phyloP scores from a whole-genome alignment of 495 filamentous ascomycete genomes.

The Penicillium crystallinum region DNA sequence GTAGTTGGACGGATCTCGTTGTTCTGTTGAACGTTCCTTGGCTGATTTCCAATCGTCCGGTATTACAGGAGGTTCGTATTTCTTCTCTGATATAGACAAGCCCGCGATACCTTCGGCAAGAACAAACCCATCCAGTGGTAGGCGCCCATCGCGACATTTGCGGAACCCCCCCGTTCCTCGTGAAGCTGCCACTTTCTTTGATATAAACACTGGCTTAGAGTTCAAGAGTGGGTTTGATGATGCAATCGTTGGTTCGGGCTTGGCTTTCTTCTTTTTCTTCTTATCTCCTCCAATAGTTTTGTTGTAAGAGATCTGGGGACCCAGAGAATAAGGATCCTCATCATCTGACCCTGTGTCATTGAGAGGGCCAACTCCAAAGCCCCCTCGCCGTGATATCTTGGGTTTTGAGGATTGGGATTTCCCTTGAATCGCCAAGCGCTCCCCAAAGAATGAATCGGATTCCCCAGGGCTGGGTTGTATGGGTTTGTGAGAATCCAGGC shows the following conservation, averaged over 20 bases:
- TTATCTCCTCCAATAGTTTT: constrained; percentile 77
- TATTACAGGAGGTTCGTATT: constrained; percentile 69
- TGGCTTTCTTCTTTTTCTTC: constrained; percentile 66
- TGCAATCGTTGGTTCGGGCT: constrained; percentile 30
- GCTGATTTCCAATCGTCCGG: constrained; percentile 70
- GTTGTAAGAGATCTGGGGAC: constrained; percentile 89
- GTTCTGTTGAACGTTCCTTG: constrained; percentile 44
- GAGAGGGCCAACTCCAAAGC: constrained; percentile 82
- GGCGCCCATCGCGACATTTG: constrained; percentile 83
- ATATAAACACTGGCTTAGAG: constrained; percentile 69
- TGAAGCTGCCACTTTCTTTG: constrained; percentile 61
- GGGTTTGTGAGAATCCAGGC: constrained; percentile 37
- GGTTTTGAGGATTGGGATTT: constrained; percentile 37
- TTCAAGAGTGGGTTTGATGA: constrained; percentile 60
- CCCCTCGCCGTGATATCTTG: constrained; percentile 52
- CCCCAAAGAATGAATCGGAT: constrained; percentile 40
- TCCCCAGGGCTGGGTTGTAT: constrained; percentile 40
- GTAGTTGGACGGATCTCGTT: constrained; percentile 40
- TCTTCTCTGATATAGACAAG: constrained; percentile 50
- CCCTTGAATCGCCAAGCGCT: constrained; percentile 23
- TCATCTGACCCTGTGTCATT: constrained; percentile 98
- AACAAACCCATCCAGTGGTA: constrained; percentile 81
- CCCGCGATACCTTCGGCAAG: constrained; percentile 59
- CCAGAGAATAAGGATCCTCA: constrained; percentile 90
- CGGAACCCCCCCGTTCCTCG: constrained; percentile 54